A percentile compares a stretch with the other conserved stretches of the same genome.
Evolutionary conservation across 2,329 filamentous ascomycete species (phyloP).

Genomic region (Cercospora nicotianae): DNA sequence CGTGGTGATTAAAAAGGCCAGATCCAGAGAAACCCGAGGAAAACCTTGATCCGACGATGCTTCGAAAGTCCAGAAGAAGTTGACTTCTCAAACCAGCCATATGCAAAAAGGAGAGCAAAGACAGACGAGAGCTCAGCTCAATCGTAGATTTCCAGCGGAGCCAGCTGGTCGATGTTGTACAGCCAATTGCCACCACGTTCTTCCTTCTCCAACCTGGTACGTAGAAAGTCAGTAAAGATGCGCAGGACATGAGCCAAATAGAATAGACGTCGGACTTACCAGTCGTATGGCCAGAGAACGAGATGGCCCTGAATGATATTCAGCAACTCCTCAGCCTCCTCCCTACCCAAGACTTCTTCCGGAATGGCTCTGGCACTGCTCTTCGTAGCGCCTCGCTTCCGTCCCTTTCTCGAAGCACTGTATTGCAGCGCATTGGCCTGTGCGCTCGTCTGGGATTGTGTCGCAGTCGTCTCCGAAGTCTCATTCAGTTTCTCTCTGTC

Average conservation of each 20-base stretch:
- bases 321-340: constrained; percentile 79
- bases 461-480: constrained; percentile 36
- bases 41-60: neutral
- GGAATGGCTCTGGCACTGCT: constrained; percentile 62
- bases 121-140: constrained; percentile 17
- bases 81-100: neutral
- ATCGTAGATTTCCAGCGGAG: constrained; percentile 88
- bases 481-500: constrained; percentile 27
- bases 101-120: neutral
- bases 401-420: constrained; percentile 55
- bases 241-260: neutral
- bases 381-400: constrained; percentile 69
- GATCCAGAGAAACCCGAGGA: neutral
- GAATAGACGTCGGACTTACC: constrained; percentile 49
- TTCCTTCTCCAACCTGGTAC: constrained; percentile 72
- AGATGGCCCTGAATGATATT: constrained; percentile 82
- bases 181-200: constrained; percentile 95
- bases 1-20: neutral
- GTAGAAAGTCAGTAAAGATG: constrained; percentile 18
- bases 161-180: constrained; percentile 93
- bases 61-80: neutral
- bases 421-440: constrained; percentile 22
- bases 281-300: constrained; percentile 93
- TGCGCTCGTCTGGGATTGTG: constrained; percentile 23
- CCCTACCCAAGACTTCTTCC: constrained; percentile 73